phyloP scores from a whole-genome alignment of 139 green algal genomes.

The Chlorella sp. region DNA sequence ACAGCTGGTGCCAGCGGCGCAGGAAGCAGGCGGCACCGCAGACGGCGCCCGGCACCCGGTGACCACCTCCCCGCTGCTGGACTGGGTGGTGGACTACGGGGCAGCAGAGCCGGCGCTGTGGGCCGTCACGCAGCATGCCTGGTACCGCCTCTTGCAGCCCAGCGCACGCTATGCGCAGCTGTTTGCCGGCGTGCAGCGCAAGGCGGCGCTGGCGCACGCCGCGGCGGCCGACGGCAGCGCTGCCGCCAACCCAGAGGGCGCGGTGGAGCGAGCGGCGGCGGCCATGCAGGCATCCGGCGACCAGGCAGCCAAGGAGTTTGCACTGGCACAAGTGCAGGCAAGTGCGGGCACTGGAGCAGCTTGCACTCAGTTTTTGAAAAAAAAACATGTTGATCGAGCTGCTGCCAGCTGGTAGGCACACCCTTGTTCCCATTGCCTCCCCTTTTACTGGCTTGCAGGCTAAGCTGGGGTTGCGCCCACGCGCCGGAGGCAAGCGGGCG shows the following conservation, averaged over 20 bases:
- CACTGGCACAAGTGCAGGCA: background rate
- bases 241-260: background rate
- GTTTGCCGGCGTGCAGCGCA: background rate
- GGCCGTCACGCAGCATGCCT: slow-evolving; percentile 33
- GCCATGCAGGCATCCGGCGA: background rate
- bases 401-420: no score
- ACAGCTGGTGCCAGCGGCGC: background rate
- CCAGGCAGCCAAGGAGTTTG: no score
- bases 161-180: background rate
- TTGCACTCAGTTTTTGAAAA: no score
- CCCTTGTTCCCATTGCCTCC: no score
- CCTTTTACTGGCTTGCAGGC: no score
- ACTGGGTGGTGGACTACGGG: slow-evolving; percentile 45
- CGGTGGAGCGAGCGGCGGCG: background rate
- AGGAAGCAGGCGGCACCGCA: background rate
- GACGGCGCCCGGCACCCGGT: no score
- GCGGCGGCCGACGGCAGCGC: background rate
- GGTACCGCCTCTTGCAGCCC: slow-evolving; percentile 36
- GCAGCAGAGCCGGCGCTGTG: slow-evolving; percentile 13
- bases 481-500: background rate
- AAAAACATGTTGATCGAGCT: no score
- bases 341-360: background rate
- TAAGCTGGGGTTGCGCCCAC: background rate
- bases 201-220: background rate
- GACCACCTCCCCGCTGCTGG: background rate